Evolutionary conservation across 768 basidiomycete genomes (phyloP).

Genomic region (Clitopilus passeckerianus): DNA sequence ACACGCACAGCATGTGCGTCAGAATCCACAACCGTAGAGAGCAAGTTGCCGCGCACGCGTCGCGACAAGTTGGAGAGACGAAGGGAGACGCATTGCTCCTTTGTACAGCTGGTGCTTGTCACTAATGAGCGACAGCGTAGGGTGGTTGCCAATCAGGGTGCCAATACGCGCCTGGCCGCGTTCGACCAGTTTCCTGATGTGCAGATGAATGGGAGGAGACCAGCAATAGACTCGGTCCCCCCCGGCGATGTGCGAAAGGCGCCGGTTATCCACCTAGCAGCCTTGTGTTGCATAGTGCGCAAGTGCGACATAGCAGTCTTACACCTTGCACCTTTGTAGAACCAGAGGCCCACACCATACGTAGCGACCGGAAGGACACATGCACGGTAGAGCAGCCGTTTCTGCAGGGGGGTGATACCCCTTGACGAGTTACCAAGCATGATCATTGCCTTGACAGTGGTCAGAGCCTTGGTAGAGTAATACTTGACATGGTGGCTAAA

Average conservation of each 20-base stretch:
- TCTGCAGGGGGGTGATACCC: slow-evolving; percentile 3
- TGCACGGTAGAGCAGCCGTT: slow-evolving; percentile 3
- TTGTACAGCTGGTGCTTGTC: neutral
- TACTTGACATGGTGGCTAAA: too few relatives aligned
- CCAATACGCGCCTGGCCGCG: neutral
- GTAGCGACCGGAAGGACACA: slow-evolving; percentile 7
- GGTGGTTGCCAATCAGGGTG: neutral
- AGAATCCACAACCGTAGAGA: neutral
- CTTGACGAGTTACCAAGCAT: slow-evolving; percentile 1
- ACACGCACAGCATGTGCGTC: neutral
- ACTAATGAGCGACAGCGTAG: neutral
- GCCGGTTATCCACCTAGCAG: neutral
- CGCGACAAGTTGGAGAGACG: neutral
- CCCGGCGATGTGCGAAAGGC: neutral
- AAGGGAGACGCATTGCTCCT: neutral
- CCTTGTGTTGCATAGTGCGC: neutral
- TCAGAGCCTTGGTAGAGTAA: too few relatives aligned
- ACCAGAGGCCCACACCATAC: slow-evolving; percentile 4
- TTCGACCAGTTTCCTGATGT: neutral
- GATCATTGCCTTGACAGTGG: too few relatives aligned
- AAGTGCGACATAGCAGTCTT: neutral
- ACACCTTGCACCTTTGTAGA: neutral
- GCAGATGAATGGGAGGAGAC: neutral
- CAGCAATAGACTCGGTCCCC: neutral
- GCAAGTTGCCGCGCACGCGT: neutral